These are phyloP conservation scores for Nakazawaea ernobii DNA, from an alignment of 805 yeast genomes.

Conservation along the genomic window DNA sequence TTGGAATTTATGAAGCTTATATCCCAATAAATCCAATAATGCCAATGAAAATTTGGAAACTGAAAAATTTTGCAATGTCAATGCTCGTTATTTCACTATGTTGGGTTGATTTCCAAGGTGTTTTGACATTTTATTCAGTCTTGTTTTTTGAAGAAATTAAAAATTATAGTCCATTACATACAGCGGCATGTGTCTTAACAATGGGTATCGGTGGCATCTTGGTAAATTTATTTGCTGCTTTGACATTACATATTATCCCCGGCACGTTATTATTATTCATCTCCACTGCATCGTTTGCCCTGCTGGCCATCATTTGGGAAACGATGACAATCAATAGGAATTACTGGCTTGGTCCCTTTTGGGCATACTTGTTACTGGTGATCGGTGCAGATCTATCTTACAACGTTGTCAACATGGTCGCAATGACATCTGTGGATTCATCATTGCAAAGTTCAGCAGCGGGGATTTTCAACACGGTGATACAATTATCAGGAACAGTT, in stretches of 20 bases:
- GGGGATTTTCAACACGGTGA: constrained; percentile 40
- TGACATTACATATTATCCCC: constrained; percentile 37
- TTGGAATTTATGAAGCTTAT: constrained; percentile 32
- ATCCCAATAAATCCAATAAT: constrained; percentile 38
- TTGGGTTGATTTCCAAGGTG: constrained; percentile 39
- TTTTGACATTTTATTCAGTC: constrained; percentile 31
- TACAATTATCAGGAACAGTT: constrained; percentile 34
- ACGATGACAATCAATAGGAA: constrained; percentile 27
- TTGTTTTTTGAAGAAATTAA: constrained; percentile 37
- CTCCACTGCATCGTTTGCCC: constrained; percentile 30
- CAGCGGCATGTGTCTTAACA: constrained; percentile 38
- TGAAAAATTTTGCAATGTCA: constrained; percentile 30
- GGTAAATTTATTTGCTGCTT: constrained; percentile 41
- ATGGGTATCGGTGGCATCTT: constrained; percentile 35
- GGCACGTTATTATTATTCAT: constrained; percentile 31
- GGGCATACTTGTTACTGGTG: constrained; percentile 33
- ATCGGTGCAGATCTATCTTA: constrained; percentile 43
- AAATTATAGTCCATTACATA: constrained; percentile 31
- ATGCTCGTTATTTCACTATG: constrained; percentile 31
- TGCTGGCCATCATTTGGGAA: constrained; percentile 35
- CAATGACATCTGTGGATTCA: constrained; percentile 33
- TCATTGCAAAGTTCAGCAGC: constrained; percentile 39
- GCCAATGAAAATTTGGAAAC: constrained; percentile 39
- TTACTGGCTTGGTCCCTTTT: constrained; percentile 42
- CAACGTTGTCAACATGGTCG: constrained; percentile 38